Conservation (phyloP, 768 basidiomycete genomes). For the Podaxis pistillaris region DNA sequence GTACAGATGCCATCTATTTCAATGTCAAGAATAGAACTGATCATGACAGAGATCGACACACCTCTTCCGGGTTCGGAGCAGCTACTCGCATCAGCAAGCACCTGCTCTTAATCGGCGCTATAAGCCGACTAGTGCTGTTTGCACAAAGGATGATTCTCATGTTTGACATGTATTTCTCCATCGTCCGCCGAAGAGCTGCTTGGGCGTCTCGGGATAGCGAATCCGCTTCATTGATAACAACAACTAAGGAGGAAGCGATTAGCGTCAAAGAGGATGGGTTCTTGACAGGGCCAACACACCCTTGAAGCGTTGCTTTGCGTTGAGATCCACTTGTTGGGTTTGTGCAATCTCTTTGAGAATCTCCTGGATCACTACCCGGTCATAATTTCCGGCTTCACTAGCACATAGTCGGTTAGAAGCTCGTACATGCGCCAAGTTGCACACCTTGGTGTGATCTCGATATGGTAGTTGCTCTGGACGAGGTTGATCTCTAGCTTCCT, state of each 20-base stretch:
- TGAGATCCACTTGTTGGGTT: constrained; percentile 96
- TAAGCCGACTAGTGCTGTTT: constrained; percentile 91
- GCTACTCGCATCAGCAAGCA: constrained; percentile 93
- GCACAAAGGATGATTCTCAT: constrained; percentile 96
- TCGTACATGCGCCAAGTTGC: neutral
- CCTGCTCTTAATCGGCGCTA: constrained; percentile 94
- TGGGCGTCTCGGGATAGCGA: constrained; percentile 94
- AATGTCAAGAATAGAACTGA: neutral
- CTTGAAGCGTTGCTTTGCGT: constrained; percentile 95
- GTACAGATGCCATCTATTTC: constrained; percentile 74
- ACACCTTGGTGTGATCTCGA: constrained; percentile 96
- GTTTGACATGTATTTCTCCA: constrained; percentile 99
- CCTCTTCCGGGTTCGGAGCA: constrained; percentile 79
- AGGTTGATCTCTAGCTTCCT: constrained; percentile 95
- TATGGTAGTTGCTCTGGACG: constrained; percentile 96
- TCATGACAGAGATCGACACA: constrained; percentile 25
- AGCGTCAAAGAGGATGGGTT: neutral
- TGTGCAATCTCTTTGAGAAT: constrained; percentile 98
- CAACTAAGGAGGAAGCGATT: constrained; percentile 52
- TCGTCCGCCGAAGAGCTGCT: constrained; percentile 93
- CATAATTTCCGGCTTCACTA: constrained; percentile 95
- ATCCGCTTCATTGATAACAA: constrained; percentile 97
- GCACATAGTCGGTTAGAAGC: neutral
- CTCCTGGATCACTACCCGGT: constrained; percentile 94
- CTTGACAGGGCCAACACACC: constrained; percentile 44